Percentiles rank a stretch among this genome's conserved stretches.
Conservation (phyloP, 306 rosid genomes). For the Ziziphus jujuba region DNA sequence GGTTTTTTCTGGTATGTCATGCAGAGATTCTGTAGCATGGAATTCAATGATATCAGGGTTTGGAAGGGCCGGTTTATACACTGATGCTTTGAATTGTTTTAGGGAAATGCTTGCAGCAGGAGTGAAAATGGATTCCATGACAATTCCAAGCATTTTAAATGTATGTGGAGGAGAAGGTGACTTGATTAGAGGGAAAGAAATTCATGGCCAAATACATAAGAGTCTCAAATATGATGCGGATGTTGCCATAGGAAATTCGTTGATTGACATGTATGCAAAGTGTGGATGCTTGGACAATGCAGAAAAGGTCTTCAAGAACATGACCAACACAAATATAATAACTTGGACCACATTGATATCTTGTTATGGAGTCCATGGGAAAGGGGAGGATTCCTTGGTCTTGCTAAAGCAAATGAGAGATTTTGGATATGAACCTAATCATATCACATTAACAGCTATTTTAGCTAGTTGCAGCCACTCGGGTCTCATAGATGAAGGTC, state of each 20-base stretch:
- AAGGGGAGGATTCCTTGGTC: constrained; percentile 52
- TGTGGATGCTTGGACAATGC: constrained; percentile 60
- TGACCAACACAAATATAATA: constrained; percentile 40
- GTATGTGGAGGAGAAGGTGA: constrained; percentile 62
- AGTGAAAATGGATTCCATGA: constrained; percentile 50
- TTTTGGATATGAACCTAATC: constrained; percentile 51
- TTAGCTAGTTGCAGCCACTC: constrained; percentile 73
- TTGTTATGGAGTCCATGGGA: constrained; percentile 68
- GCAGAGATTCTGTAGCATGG: constrained; percentile 49
- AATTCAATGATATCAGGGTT: constrained; percentile 67
- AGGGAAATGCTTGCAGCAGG: constrained; percentile 42
- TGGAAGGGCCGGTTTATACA: constrained; percentile 47
- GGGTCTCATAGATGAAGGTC: constrained; percentile 56
- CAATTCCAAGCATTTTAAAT: constrained; percentile 60
- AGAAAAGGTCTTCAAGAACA: constrained; percentile 48
- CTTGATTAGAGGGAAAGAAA: constrained; percentile 64
- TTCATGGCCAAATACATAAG: constrained; percentile 52
- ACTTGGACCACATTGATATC: constrained; percentile 80
- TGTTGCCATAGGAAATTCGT: constrained; percentile 57
- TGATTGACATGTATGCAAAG: constrained; percentile 64
- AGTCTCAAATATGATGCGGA: constrained; percentile 33
- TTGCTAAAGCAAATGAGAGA: constrained; percentile 49
- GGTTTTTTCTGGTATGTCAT: constrained; percentile 46
- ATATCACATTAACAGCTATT: constrained; percentile 56
- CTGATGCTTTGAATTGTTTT: constrained; percentile 47